Evolutionary conservation across 805 yeast species (phyloP), one percentile per base, ranked within the genome.

Genomic region (Dipodascus albidus): DNA sequence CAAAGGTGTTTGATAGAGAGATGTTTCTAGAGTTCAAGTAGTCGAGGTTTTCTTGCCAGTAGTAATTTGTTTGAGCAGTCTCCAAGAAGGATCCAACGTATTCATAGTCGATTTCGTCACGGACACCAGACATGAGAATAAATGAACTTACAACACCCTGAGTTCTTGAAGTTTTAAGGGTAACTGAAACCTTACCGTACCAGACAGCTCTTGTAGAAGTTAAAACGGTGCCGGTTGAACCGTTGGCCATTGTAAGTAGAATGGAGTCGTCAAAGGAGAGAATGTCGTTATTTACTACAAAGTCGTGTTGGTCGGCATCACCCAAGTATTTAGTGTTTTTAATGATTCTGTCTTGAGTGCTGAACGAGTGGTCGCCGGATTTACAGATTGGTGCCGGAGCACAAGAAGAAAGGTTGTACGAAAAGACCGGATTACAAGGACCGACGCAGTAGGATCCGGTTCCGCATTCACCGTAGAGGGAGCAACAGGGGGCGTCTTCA

Each of bases 51-150:
- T 91, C 96, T 65, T 84, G 81, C 67, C 79, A 81, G 73, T 86
- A 90, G 75, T 66, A 89, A 70, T 90, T 90, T 23, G 89, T 74
- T 74, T 90, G 90, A 1, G 82, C 86, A 21, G 69, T 66, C 31
- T 76, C 74, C 62, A 86, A 69, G 63, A 85, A 79, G 63, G 78
- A 77, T 55, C 97, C 97, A 58, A 88, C 83, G 60, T 81, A 83
- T 72, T 90, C 96, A 64, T 70, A 82, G 77, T 90, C 97, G 62
- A 89, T 78, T 75, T 90, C 97, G 73, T 89, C 97, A 74, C 86
- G 81, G 47, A 83, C 87, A 65, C 86, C 85, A 6, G 96, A 86
- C 68, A 80, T 83, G 52, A 87, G 67, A 68, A 89, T 87, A 62
- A 82, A 79, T 27, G 95, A 90, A 15, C 95, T 77, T 55, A 89